A percentile compares a stretch with the other conserved stretches of the same genome.
Conservation (phyloP, 2,329 filamentous ascomycete species). For the Botryotinia globosa region DNA sequence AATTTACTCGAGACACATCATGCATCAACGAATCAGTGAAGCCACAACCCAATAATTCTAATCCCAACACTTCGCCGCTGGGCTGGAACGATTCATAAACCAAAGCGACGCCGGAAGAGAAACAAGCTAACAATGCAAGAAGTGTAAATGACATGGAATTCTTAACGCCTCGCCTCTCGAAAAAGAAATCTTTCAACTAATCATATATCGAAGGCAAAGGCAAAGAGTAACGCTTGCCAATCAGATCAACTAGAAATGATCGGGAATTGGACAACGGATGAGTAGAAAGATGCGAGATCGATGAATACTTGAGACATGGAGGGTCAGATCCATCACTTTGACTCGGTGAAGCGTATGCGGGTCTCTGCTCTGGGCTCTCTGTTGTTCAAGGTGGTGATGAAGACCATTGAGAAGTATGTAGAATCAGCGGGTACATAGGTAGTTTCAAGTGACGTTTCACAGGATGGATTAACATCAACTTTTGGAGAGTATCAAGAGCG, state of each 20-base stretch:
- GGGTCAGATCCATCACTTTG: neutral
- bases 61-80: neutral
- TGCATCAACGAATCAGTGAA: neutral
- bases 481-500: neutral
- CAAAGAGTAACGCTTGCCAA: no score
- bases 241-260: neutral
- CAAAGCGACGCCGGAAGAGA: neutral
- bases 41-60: neutral
- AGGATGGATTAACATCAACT: no score
- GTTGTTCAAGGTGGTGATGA: neutral
- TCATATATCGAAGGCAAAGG: no score
- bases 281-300: neutral
- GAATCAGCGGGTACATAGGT: no score
- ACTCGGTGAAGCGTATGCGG: no score
- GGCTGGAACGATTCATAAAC: neutral
- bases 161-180: constrained; percentile 26
- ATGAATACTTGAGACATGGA: neutral
- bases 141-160: constrained; percentile 33
- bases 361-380: no score
- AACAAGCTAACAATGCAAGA: constrained; percentile 22
- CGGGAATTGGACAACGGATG: neutral
- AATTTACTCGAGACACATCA: neutral
- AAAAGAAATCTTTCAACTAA: constrained; percentile 28
- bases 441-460: no score
- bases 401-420: no score